Percentiles rank a stretch among this genome's conserved stretches.
phyloP scores from a whole-genome alignment of 768 basidiomycete genomes.

The Boletus rubropictus region DNA sequence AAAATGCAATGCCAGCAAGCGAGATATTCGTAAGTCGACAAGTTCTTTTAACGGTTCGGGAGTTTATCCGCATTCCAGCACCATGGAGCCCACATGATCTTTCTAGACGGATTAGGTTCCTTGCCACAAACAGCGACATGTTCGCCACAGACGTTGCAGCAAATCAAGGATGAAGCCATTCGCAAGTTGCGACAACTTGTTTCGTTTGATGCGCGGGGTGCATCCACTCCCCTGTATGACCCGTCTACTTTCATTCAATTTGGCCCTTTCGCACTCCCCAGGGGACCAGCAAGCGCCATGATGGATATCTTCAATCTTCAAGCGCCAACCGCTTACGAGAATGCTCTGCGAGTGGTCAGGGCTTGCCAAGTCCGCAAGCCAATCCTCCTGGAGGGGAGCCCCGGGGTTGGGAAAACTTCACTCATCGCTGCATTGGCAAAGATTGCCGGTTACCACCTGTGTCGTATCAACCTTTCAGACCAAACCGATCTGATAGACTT shows the following conservation, averaged over 20 bases:
- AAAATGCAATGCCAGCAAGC: constrained; percentile 32
- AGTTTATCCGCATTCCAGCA: constrained; percentile 45
- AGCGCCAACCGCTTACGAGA: constrained; percentile 84
- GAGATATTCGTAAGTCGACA: constrained; percentile 62
- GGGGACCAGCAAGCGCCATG: constrained; percentile 41
- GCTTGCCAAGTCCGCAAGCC: constrained; percentile 89
- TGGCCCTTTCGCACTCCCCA: constrained; percentile 67
- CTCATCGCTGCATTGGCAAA: constrained; percentile 83
- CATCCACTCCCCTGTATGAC: constrained; percentile 28
- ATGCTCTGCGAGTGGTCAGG: constrained; percentile 81
- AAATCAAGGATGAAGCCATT: constrained; percentile 56
- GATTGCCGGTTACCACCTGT: constrained; percentile 69
- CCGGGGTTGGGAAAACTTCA: constrained; percentile 97
- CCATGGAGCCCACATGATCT: constrained; percentile 89
- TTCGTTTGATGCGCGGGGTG: constrained; percentile 35
- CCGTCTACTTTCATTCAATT: constrained; percentile 44
- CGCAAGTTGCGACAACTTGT: constrained; percentile 51
- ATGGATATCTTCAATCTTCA: constrained; percentile 65
- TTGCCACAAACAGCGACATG: constrained; percentile 67
- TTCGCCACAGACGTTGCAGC: constrained; percentile 50
- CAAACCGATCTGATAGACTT: constrained; percentile 96
- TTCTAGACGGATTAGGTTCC: constrained; percentile 83
- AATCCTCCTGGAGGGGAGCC: constrained; percentile 93
- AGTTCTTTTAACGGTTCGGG: neutral
- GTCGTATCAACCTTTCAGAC: constrained; percentile 95